These are phyloP conservation scores for Blastobotrys muscicola DNA, from an alignment of 805 yeast species.

Conservation along the genomic window DNA sequence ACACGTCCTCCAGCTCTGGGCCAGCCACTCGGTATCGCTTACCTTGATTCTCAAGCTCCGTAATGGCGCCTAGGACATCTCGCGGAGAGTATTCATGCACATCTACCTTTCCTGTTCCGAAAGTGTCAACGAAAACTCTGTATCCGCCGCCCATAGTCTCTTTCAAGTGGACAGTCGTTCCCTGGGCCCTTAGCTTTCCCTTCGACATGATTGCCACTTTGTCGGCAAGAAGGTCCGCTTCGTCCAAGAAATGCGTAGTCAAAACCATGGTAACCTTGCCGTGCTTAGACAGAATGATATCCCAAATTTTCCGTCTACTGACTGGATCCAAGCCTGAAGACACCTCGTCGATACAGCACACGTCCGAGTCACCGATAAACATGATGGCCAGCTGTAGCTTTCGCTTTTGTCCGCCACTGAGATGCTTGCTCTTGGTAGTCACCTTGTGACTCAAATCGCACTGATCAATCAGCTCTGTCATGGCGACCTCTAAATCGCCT, in stretches of 20 bases:
- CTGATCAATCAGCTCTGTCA: slow-evolving; percentile 16
- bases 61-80: slow-evolving; percentile 20
- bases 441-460: slow-evolving; percentile 25
- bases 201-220: slow-evolving; percentile 26
- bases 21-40: slow-evolving; percentile 24
- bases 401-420: slow-evolving; percentile 30
- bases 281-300: slow-evolving; percentile 24
- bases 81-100: slow-evolving; percentile 16
- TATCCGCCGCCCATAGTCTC: slow-evolving; percentile 28
- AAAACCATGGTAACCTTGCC: slow-evolving; percentile 24
- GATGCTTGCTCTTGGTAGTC: slow-evolving; percentile 14
- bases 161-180: slow-evolving; percentile 27
- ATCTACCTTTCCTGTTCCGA: slow-evolving; percentile 22
- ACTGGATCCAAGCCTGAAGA: slow-evolving; percentile 31
- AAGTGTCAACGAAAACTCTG: slow-evolving; percentile 19
- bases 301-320: slow-evolving; percentile 30
- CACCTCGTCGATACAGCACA: slow-evolving; percentile 31
- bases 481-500: slow-evolving; percentile 7
- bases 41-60: slow-evolving; percentile 17
- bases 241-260: slow-evolving; percentile 30
- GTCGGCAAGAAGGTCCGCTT: slow-evolving; percentile 30
- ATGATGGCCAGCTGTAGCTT: slow-evolving; percentile 29
- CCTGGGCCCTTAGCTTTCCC: slow-evolving; percentile 25
- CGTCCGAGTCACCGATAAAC: slow-evolving; percentile 28
- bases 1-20: slow-evolving; percentile 28